Percentiles rank a stretch among this genome's conserved stretches.
Conservation (phyloP, 1,284 basidiomycete genomes). For the Trametes pubescens region DNA sequence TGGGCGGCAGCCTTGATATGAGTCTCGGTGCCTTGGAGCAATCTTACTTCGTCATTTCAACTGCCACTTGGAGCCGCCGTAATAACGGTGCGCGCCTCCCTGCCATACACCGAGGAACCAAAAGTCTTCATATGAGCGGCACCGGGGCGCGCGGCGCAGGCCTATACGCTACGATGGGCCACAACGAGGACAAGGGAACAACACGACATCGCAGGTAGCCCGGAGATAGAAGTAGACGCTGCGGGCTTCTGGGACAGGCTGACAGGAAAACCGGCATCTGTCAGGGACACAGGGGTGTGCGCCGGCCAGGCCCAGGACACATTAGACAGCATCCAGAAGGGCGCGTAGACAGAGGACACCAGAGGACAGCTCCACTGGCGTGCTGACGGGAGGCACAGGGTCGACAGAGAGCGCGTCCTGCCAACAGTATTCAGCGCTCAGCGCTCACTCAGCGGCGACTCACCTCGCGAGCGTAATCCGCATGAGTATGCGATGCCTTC, state of each 20-base stretch:
- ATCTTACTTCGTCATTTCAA: background rate
- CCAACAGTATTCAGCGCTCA: background rate
- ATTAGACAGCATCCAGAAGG: background rate
- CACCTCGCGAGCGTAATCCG: background rate
- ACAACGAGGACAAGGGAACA: constrained; percentile 1
- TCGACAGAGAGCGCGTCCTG: background rate
- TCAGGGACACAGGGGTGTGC: constrained; percentile 8
- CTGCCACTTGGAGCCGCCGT: background rate
- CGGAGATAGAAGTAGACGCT: constrained; percentile 2
- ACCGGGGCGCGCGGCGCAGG: background rate
- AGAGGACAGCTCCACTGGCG: background rate
- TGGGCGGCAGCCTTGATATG: background rate
- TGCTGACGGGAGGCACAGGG: constrained; percentile 10
- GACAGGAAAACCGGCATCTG: constrained; percentile 2
- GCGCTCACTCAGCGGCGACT: background rate
- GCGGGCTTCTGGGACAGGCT: background rate
- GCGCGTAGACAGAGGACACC: background rate
- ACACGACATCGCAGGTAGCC: background rate
- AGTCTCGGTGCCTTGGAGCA: background rate
- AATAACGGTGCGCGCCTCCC: background rate
- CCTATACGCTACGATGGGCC: background rate
- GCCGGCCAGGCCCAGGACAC: constrained; percentile 11
- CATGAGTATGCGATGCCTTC: background rate
- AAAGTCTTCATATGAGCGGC: background rate
- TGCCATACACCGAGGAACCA: background rate